Evolutionary conservation across 192 early-diverging fungal species (phyloP), one percentile per base, ranked within the genome.

Genomic region (Haplosporangium gracile): DNA sequence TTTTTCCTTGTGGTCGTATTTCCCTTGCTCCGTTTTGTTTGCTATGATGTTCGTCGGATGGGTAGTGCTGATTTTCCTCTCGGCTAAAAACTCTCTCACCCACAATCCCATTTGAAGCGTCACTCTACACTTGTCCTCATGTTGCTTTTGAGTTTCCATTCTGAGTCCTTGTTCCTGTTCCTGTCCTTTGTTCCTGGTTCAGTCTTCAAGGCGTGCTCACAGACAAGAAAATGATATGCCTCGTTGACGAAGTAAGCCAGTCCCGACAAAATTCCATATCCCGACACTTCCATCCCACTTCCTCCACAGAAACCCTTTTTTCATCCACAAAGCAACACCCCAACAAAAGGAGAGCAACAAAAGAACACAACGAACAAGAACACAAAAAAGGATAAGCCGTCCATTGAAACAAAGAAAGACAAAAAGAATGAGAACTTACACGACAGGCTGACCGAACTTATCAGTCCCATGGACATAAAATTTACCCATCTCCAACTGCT

Each of bases 391-490:
- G 4, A 36, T 0, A 11, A 45, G 5, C 3, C 43, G 15, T 2
- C 11, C 42, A 43, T 10, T 9, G 69, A 77, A 72, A 38, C 63
- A 72, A 26, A 22, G 40, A 79, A 29, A n/a, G 43, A 79, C 24
- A 34, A 53, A 70, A 49, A 26, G 18, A 71, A 40, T 1, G 9
- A 29, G 22, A 49, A 83, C 91, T 88, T 90, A 93, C 92, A 84
- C 88, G 68, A 93, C 81, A 55, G 90, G 90, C 55, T 90, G 89
- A 8, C 89, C 88, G 3, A 68, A 72, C 43, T 90, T 91, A 63
- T 92, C 91, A n/a, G 89, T 88, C 10, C 92, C 91, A 87, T 90
- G 86, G 18, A 90, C 39, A 65, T 79, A 89, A 78, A 87, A 89
- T 81, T 92, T 93, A 38, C 90, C 91, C 75, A 82, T 85, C 49